Percentiles rank a stretch among this genome's conserved stretches.
phyloP scores from a whole-genome alignment of 352 stramenopile species.

The Globisporangium carolinianum region DNA sequence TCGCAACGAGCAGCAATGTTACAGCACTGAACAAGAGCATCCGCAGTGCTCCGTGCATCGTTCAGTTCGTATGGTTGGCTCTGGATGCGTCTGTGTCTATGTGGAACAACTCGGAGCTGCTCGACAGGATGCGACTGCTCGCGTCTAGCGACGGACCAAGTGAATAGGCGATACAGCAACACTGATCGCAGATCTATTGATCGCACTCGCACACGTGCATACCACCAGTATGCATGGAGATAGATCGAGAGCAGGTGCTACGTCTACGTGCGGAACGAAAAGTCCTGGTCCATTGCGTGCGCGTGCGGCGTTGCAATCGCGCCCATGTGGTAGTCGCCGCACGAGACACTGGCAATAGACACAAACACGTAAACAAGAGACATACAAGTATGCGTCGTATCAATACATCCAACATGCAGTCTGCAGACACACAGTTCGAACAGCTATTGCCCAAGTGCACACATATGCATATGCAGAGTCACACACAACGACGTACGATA shows the following conservation, averaged over 20 bases:
- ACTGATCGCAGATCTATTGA: background rate
- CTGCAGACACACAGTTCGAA: background rate
- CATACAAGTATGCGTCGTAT: background rate
- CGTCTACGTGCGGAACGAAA: slow-evolving; percentile 60
- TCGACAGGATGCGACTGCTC: no score
- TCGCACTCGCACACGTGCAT: background rate
- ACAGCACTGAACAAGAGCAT: background rate
- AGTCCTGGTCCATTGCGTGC: slow-evolving; percentile 72
- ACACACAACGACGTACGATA: slow-evolving; percentile 27
- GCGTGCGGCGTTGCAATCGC: slow-evolving; percentile 66
- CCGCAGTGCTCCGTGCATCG: no score
- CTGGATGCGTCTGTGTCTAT: no score
- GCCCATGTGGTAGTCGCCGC: slow-evolving; percentile 85
- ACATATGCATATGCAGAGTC: no score
- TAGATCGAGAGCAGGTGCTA: no score
- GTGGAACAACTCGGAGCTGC: no score
- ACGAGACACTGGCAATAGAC: slow-evolving; percentile 43
- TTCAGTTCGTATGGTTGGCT: no score
- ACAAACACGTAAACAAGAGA: background rate
- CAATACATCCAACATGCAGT: slow-evolving; percentile 2
- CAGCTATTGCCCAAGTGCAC: no score
- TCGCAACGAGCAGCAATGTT: background rate
- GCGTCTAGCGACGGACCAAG: no score
- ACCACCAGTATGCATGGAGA: no score
- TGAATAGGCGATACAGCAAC: no score